These are phyloP conservation scores for Pseudognaphalium luteoalbum DNA, from an alignment of 129 eudicot species.

Conservation along the genomic window DNA sequence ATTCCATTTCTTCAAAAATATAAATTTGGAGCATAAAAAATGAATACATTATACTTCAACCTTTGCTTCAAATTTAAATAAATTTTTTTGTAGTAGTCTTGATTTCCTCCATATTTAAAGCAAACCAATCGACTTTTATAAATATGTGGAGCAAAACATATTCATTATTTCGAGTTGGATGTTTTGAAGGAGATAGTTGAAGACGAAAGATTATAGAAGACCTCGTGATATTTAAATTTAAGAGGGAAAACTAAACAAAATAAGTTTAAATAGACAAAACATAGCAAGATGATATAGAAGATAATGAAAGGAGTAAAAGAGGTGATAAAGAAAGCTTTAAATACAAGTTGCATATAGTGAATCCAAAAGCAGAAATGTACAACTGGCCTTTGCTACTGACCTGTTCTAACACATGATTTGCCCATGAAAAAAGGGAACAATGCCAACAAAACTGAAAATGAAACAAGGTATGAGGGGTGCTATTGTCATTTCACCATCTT, in stretches of 20 bases:
- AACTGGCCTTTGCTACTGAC: constrained; percentile 40
- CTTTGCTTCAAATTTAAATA: no score
- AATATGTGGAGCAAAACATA: no score
- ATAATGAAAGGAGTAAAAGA: constrained; percentile 42
- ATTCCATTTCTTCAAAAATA: no score
- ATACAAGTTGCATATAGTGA: constrained; percentile 19
- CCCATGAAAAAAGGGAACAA: constrained; percentile 38
- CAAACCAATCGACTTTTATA: no score
- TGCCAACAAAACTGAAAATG: constrained; percentile 40
- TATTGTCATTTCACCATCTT: constrained; percentile 21
- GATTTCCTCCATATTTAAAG: no score
- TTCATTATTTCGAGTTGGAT: no score
- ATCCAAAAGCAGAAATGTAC: constrained; percentile 46
- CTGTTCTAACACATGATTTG: constrained; percentile 40
- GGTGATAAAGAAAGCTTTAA: constrained; percentile 38
- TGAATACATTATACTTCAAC: no score
- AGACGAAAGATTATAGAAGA: no score
- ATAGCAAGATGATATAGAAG: constrained; percentile 27
- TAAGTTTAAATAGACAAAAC: constrained; percentile 15
- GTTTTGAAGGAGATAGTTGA: no score
- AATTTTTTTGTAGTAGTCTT: no score
- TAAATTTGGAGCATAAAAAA: no score
- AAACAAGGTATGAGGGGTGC: constrained; percentile 16
- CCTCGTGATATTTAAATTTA: constrained; percentile 21
- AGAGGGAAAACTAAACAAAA: constrained; percentile 28